Base-by-base conservation (phyloP, 345 rosid genomes). In the Populus nigra region DNA sequence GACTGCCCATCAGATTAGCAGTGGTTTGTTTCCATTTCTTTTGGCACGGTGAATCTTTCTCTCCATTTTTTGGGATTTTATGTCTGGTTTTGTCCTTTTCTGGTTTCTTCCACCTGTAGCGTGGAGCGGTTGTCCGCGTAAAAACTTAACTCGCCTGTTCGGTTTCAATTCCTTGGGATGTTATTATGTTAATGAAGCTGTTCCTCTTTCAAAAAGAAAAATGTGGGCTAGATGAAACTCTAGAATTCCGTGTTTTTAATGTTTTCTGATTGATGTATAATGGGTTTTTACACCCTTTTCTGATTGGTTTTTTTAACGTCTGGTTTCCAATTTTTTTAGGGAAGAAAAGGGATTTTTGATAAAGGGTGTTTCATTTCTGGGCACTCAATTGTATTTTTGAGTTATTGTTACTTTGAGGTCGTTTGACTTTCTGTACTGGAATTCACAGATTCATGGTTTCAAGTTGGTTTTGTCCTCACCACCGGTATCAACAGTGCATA, bases 401-500 rank as follows among this genome's bases (percentile, higher is more conserved):
- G 33, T 35, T 35, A 16, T 38, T 33, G 11, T 35, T 73, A 5
- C 10, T 20, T 45, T 49, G 20, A 69, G 73, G 29, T 13, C 38
- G 41, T 72, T 71, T 55, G 13, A 12, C 16, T 5, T 72, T 55
- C 62, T 12, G 50, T 27, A 31, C 29, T 69, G 78, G 38, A 75
- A 12, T 79, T 71, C 81, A 72, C 87, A 96, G 99, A 96, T 85
- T 92, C 99, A 80, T 96, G 98, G 98, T 77, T 88, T 76, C 99
- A 93, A 82, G 94, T 87, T 73, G 90, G 92, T 41, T 92, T 93
- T 61, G 90, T 96, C 33, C 86, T 96, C 69, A 91, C 98, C 18
- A 92, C 94, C 0, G 92, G 96, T n/a, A 69, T 93, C 76, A 96
- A 96, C 91, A 96, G 97, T 68, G 97, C 91, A 0, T 96, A 87